Evolutionary conservation across 2,329 filamentous ascomycete genomes (phyloP), one percentile per base, ranked within the genome.

Genomic region (Fusarium sp.): DNA sequence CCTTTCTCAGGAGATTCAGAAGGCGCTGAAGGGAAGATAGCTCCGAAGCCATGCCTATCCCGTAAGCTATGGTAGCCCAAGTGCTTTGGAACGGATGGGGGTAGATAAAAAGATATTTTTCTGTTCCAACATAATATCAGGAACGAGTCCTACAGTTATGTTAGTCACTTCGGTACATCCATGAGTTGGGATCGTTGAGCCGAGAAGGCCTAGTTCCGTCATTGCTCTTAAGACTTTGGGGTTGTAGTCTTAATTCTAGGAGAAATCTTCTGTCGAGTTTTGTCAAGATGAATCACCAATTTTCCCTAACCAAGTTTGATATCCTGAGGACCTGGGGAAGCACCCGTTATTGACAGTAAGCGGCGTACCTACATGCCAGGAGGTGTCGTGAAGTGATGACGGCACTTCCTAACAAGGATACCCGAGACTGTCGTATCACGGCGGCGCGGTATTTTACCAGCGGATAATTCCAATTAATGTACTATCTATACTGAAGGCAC

Each of bases 331-430:
- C 93, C 73, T 95, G 88, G 59, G 96, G 96, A 42, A 93, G 86
- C 85, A 98, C 87, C 65, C 90, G 89, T 81, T 98, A 95, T 83
- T 98, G 96, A 81, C 95, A 98, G 81, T 98, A 98, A 67, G 94
- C 90, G 97, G 93, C 29, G 95, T 29, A 95, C 31, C 31, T 35
- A 7, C 94, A 97, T 78, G 98, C 94, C 42, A 93, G 4, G 36
- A n/a, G 10, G 9, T 40, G 10, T 42, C 94, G 81, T 83, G 40
- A 22, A 14, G 40, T 5, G n/a, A 45, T 14, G 20, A 25, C 3
- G 20, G 13, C 2, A 5, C 40, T 45, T 22, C 40, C 4, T 45
- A 14, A 16, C 38, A 20, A 10, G 8, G 36, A 38, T 38, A n/a
- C 18, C 18, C 8, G 2, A 38, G 4, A 45, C 20, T 25, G 13